Percentiles rank a stretch among this genome's conserved stretches.
phyloP scores from a whole-genome alignment of 306 rosid genomes.

The Sophora flavescens region DNA sequence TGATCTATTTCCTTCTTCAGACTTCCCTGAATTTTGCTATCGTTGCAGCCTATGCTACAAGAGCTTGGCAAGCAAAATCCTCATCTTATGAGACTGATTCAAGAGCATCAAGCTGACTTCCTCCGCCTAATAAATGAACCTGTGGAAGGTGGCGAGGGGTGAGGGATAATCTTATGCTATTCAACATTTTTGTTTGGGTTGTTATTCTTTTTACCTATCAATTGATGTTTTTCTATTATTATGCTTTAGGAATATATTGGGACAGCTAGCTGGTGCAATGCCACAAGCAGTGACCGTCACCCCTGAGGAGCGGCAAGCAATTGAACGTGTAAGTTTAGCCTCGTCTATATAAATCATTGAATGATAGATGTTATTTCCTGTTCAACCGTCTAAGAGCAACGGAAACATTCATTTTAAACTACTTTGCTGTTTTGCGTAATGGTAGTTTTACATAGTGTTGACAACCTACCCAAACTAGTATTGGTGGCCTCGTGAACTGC shows the following conservation, averaged over 20 bases:
- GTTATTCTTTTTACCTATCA: background rate
- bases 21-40: conserved; percentile 19
- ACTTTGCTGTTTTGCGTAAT: background rate
- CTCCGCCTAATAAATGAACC: conserved; percentile 86
- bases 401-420: background rate
- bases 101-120: conserved; percentile 80
- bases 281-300: conserved; percentile 83
- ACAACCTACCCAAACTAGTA: background rate
- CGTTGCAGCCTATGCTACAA: conserved; percentile 86
- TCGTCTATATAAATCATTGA: background rate
- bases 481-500: background rate
- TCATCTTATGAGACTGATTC: conserved; percentile 75
- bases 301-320: conserved; percentile 92
- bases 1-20: background rate
- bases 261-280: conserved; percentile 68
- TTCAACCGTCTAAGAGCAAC: background rate
- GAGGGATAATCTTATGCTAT: conserved; percentile 14
- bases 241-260: conserved; percentile 68
- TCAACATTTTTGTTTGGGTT: background rate
- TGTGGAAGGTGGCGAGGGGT: conserved; percentile 83
- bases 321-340: conserved; percentile 82
- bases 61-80: conserved; percentile 94
- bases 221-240: conserved; percentile 30
- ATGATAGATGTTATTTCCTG: conserved; percentile 8
- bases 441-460: background rate